Percentiles rank a stretch among this genome's conserved stretches.
phyloP scores from a whole-genome alignment of 2,329 filamentous ascomycete genomes.

The Purpureocillium lavendulum region DNA sequence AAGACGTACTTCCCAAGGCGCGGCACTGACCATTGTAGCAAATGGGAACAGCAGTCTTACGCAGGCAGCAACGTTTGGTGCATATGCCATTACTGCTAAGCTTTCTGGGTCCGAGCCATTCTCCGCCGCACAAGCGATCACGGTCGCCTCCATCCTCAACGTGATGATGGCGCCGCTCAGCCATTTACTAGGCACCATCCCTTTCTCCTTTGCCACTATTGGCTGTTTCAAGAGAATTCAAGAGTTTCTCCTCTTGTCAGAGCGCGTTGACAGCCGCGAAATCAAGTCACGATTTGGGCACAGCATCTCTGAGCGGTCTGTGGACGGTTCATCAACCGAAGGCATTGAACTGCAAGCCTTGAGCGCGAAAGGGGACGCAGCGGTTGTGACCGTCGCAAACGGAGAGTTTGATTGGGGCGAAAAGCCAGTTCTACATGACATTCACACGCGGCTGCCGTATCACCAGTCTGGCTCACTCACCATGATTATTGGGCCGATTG shows the following conservation, averaged over 20 bases:
- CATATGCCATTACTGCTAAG: constrained; percentile 19
- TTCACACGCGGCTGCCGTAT: constrained; percentile 13
- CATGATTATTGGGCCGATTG: constrained; percentile 21
- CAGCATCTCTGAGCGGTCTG: background rate
- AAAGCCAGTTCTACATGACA: constrained; percentile 13
- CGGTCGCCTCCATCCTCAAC: constrained; percentile 18
- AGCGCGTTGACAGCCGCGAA: constrained; percentile 14
- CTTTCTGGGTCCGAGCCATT: constrained; percentile 14
- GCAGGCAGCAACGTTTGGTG: constrained; percentile 20
- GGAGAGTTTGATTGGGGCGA: constrained; percentile 19
- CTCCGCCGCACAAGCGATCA: constrained; percentile 20
- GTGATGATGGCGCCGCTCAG: constrained; percentile 19
- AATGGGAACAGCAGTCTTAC: constrained; percentile 17
- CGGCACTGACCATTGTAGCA: constrained; percentile 5
- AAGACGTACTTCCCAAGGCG: too few species aligned
- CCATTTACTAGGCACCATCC: constrained; percentile 15
- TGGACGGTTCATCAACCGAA: constrained; percentile 1
- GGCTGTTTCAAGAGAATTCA: constrained; percentile 22
- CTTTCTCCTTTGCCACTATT: constrained; percentile 15
- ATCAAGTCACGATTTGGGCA: constrained; percentile 4
- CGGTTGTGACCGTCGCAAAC: constrained; percentile 11
- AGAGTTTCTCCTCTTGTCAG: constrained; percentile 16
- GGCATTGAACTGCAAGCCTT: constrained; percentile 7
- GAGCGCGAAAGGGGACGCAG: background rate
- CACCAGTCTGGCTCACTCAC: constrained; percentile 15